Conservation (phyloP, 2,329 filamentous ascomycete genomes). For the Verticillium klebahnii region DNA sequence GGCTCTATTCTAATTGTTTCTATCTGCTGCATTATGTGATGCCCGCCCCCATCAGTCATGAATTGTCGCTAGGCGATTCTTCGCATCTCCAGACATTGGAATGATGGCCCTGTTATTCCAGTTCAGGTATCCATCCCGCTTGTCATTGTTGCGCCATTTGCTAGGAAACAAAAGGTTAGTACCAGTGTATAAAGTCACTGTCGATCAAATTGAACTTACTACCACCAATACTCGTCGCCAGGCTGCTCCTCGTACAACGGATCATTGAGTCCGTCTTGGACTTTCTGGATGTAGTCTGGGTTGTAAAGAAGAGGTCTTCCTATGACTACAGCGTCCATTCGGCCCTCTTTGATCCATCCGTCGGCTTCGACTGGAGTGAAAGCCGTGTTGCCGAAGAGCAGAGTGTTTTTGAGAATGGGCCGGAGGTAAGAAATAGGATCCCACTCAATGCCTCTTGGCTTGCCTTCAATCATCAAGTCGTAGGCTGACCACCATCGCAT, state of each 20-base stretch:
- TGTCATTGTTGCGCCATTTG: neutral
- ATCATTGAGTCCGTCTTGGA: neutral
- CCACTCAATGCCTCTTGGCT: neutral
- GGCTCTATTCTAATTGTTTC: too few relatives aligned
- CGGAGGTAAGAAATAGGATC: neutral
- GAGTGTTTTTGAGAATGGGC: neutral
- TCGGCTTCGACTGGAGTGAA: neutral
- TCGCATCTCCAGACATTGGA: neutral
- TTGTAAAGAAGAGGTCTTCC: neutral
- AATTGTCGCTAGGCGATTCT: neutral
- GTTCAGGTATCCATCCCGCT: neutral
- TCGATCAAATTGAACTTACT: neutral
- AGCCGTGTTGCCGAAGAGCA: neutral
- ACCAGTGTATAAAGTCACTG: too few relatives aligned
- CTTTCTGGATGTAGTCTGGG: neutral
- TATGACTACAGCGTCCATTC: neutral
- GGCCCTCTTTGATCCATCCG: neutral
- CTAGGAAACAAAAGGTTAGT: neutral
- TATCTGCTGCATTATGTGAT: too few relatives aligned
- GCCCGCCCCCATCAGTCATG: neutral
- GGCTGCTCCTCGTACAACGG: neutral
- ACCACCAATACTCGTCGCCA: neutral
- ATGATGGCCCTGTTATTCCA: neutral
- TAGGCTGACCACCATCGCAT: neutral
- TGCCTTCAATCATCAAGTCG: neutral